These are phyloP conservation scores for Alnus rubra DNA, from an alignment of 306 rosid genomes.

Conservation along the genomic window DNA sequence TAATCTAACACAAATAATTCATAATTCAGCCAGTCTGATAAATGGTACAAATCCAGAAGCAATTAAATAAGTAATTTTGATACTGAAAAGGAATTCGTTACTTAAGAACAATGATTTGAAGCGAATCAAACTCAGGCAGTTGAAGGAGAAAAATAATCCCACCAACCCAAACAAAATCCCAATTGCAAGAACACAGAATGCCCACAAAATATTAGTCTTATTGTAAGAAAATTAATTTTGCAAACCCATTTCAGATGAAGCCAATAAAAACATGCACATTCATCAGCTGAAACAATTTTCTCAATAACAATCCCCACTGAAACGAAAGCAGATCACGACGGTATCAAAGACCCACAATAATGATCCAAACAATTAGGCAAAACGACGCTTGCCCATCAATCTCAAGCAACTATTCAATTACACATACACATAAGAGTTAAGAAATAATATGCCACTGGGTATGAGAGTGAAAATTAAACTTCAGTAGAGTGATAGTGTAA, in stretches of 20 bases:
- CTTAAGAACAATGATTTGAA: background rate
- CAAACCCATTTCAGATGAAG: constrained; percentile 4
- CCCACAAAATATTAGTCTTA: background rate
- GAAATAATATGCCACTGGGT: background rate
- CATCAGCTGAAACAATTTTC: background rate
- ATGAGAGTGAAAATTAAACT: constrained; percentile 3
- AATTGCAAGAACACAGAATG: constrained; percentile 8
- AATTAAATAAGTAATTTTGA: constrained; percentile 2
- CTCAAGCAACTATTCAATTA: background rate
- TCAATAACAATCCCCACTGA: background rate
- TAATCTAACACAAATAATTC: background rate
- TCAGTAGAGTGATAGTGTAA: background rate
- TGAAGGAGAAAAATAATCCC: background rate
- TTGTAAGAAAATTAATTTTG: background rate
- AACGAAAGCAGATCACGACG: constrained; percentile 18
- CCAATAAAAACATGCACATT: background rate
- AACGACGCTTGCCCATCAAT: constrained; percentile 13
- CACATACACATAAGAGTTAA: background rate
- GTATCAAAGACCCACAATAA: constrained; percentile 17
- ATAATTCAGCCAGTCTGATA: background rate
- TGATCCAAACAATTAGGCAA: constrained; percentile 11
- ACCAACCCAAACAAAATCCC: background rate
- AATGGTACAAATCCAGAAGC: background rate
- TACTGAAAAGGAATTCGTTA: background rate
- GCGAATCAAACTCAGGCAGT: background rate